Percentiles rank a stretch among this genome's conserved stretches.
Evolutionary conservation across 768 basidiomycete genomes (phyloP).

Genomic region (Suillus fuscotomentosus): DNA sequence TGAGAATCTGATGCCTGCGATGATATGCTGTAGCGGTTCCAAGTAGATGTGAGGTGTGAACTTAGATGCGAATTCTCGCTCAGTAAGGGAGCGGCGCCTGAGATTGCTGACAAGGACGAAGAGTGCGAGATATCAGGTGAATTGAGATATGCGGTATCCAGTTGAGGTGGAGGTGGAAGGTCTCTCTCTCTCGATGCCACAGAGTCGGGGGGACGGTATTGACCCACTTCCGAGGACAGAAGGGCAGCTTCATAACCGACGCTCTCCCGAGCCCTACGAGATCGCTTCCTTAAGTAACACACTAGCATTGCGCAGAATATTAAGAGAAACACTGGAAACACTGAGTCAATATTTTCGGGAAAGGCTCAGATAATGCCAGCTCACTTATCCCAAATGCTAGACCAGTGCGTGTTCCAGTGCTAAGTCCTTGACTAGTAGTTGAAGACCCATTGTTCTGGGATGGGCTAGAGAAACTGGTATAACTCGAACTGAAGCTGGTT

Average conservation of each 20-base stretch:
- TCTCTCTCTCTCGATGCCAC: not conserved
- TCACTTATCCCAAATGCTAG: conserved; percentile 25
- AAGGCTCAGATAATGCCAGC: conserved; percentile 3
- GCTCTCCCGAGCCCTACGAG: conserved; percentile 5
- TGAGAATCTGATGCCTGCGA: conserved; percentile 4
- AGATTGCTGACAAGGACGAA: not conserved
- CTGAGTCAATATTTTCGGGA: not conserved
- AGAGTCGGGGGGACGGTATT: conserved; percentile 7
- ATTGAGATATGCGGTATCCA: not conserved
- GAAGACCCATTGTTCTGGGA: conserved; percentile 5
- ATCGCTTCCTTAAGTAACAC: conserved; percentile 9
- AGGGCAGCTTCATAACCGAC: not conserved
- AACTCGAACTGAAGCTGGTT: conserved; percentile 2
- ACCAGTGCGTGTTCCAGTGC: conserved; percentile 21
- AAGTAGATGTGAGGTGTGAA: conserved; percentile 5
- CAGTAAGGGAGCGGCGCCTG: conserved; percentile 1
- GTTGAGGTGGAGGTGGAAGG: not conserved
- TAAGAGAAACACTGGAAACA: conserved; percentile 4
- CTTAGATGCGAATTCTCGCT: not conserved
- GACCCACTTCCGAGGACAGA: conserved; percentile 10
- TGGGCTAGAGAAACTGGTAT: not conserved
- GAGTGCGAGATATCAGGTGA: not conserved
- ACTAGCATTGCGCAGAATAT: conserved; percentile 4
- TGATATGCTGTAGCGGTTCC: conserved; percentile 6
- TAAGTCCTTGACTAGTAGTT: conserved; percentile 9